A percentile compares a stretch with the other conserved stretches of the same genome.
These are phyloP conservation scores for Paramecium tetraurelia DNA, from an alignment of 73 alveolate species.

Conservation along the genomic window DNA sequence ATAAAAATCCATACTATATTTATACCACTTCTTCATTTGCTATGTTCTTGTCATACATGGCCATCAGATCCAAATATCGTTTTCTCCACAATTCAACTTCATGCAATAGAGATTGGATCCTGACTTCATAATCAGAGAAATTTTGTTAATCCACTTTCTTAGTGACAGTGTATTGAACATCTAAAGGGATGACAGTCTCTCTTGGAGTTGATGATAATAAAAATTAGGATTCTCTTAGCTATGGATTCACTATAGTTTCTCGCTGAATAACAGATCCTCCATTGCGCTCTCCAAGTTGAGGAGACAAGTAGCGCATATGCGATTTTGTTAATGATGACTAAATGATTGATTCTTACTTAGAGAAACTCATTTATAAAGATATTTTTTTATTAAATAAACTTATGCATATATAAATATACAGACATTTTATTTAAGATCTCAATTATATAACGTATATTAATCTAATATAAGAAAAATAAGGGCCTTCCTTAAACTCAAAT, in stretches of 20 bases:
- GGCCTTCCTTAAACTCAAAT: not conserved
- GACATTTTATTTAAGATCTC: not conserved
- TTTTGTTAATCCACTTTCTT: slow-evolving; percentile 5
- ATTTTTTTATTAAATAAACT: not conserved
- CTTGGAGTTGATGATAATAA: not conserved
- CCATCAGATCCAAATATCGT: slow-evolving; percentile 37
- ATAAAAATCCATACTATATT: not conserved
- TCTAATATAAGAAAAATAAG: not conserved
- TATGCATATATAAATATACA: not conserved
- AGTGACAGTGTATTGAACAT: slow-evolving; percentile 19
- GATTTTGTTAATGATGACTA: not conserved
- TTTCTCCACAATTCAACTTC: slow-evolving; percentile 49
- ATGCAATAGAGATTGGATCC: not conserved
- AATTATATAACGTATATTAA: not conserved
- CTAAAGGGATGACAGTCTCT: slow-evolving; percentile 34
- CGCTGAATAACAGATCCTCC: not conserved
- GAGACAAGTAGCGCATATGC: not conserved
- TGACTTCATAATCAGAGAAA: slow-evolving; percentile 36
- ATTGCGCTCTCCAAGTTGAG: not conserved
- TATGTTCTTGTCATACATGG: not conserved
- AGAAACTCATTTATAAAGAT: not conserved
- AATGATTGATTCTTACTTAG: not conserved
- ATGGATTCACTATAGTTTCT: not conserved
- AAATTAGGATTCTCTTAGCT: not conserved
- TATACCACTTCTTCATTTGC: slow-evolving; percentile 37